These are phyloP conservation scores for Silene uniflora DNA, from an alignment of 148 eudicot genomes.

Conservation along the genomic window DNA sequence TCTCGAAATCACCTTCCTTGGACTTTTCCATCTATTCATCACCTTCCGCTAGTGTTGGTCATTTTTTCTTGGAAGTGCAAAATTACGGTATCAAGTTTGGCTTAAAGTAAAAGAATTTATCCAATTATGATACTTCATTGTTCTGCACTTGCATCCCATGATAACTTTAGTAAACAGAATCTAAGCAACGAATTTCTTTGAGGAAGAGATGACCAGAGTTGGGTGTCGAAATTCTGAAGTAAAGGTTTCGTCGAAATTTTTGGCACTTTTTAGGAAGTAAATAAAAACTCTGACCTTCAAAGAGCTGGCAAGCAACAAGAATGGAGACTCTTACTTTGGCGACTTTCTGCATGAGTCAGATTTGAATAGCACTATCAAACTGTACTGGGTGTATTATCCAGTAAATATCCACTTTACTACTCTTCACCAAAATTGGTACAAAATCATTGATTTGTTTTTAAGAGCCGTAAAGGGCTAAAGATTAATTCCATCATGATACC, in stretches of 20 bases:
- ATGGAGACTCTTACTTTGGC: neutral
- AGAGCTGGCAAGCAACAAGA: neutral
- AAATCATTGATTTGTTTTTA: neutral
- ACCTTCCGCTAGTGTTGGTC: neutral
- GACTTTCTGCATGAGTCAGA: neutral
- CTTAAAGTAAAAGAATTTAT: neutral
- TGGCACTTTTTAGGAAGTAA: neutral
- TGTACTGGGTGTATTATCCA: neutral
- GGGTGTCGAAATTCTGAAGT: neutral
- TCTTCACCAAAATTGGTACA: neutral
- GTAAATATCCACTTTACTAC: neutral
- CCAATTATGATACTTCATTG: neutral
- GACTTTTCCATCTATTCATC: neutral
- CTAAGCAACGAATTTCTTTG: neutral
- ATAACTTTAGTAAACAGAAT: neutral
- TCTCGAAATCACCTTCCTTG: neutral
- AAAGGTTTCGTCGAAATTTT: neutral
- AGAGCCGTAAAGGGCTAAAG: neutral
- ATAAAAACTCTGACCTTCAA: neutral
- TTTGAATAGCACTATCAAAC: neutral
- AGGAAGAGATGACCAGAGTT: neutral
- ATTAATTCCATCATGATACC: neutral
- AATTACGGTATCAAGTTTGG: neutral
- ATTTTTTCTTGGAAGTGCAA: neutral
- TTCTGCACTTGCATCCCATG: neutral